Conservation (phyloP, 306 rosid genomes). For the Vachellia collinsii region DNA sequence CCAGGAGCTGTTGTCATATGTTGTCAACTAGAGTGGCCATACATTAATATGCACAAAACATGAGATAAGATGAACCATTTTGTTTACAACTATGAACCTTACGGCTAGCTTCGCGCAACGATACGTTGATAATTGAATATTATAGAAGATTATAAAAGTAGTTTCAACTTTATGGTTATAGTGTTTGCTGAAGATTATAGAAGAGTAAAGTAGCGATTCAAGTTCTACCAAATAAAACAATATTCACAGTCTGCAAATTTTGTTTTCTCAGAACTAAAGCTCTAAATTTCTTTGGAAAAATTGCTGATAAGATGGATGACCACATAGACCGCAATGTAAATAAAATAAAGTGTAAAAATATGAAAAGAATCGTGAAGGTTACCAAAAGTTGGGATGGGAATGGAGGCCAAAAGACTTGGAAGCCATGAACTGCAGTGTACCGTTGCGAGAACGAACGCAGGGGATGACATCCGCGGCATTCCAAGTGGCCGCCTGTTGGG, state of each 20-base stretch:
- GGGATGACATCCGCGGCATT: slow-evolving; percentile 31
- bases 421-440: slow-evolving; percentile 1
- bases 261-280: too few species aligned
- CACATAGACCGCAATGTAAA: too few species aligned
- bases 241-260: background rate
- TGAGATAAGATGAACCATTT: background rate
- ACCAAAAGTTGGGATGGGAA: slow-evolving; percentile 44
- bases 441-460: slow-evolving; percentile 34
- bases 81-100: background rate
- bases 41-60: background rate
- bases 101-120: background rate
- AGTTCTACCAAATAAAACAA: background rate
- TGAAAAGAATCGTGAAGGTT: background rate
- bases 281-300: background rate
- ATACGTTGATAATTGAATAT: background rate
- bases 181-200: background rate
- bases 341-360: too few species aligned
- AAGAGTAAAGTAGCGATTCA: background rate
- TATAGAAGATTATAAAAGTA: background rate
- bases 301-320: background rate
- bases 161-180: background rate
- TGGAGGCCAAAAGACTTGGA: background rate
- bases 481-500: background rate
- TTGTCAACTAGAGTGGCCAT: too few species aligned
- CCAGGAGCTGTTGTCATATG: too few species aligned